Conservation (phyloP, 345 rosid species). For the Citrus glauca region DNA sequence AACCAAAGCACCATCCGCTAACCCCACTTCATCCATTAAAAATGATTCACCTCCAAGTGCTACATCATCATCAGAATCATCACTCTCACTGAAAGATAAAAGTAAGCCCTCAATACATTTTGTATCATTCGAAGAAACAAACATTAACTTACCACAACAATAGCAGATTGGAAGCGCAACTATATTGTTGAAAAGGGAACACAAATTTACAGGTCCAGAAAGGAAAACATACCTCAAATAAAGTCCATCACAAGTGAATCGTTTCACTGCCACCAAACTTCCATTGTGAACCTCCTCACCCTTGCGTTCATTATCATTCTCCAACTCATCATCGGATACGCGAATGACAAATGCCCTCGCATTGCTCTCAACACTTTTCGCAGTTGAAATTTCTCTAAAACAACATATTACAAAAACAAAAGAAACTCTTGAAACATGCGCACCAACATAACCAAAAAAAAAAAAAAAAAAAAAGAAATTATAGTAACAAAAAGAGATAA, state of each 20-base stretch:
- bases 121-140: neutral
- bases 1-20: constrained; percentile 51
- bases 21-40: constrained; percentile 50
- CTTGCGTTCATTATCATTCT: constrained; percentile 37
- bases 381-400: constrained; percentile 20
- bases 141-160: constrained; percentile 1
- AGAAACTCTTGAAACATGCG: neutral
- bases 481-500: neutral
- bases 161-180: neutral
- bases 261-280: constrained; percentile 27
- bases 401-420: neutral
- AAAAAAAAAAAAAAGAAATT: too few species aligned
- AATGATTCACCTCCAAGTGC: constrained; percentile 34
- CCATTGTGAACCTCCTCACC: constrained; percentile 28
- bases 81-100: constrained; percentile 32
- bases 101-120: neutral
- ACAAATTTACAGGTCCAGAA: neutral
- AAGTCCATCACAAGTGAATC: constrained; percentile 46
- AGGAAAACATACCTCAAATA: constrained; percentile 45
- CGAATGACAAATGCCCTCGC: constrained; percentile 55
- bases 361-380: constrained; percentile 31
- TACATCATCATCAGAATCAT: constrained; percentile 53
- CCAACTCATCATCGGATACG: constrained; percentile 56
- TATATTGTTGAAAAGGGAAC: neutral
- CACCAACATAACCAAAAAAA: neutral